Evolutionary conservation across 768 basidiomycete genomes (phyloP).

Genomic region (Termitomyces bulborhizus): DNA sequence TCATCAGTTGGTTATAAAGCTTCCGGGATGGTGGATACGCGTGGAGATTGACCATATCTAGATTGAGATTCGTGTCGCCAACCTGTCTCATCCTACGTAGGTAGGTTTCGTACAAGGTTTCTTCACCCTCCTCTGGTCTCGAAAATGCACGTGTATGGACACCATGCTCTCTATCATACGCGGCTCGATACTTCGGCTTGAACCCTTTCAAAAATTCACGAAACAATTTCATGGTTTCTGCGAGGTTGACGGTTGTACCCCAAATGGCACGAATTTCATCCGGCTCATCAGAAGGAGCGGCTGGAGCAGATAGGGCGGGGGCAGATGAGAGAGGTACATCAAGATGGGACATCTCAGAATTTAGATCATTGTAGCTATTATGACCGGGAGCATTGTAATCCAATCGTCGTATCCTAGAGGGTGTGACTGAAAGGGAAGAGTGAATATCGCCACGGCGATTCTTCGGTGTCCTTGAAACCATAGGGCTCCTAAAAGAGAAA

Average conservation of each 20-base stretch:
- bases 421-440: conserved; percentile 62
- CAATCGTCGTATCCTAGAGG: conserved; percentile 34
- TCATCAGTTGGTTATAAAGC: conserved; percentile 75
- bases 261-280: conserved; percentile 91
- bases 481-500: conserved; percentile 39
- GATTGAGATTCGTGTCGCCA: conserved; percentile 88
- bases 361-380: conserved; percentile 37
- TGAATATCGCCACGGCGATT: conserved; percentile 89
- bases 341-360: conserved; percentile 55
- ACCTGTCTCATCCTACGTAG: conserved; percentile 84
- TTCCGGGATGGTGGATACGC: conserved; percentile 84
- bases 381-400: conserved; percentile 16
- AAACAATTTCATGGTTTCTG: conserved; percentile 88
- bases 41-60: conserved; percentile 81
- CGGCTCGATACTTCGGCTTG: conserved; percentile 83
- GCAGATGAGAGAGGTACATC: conserved; percentile 53
- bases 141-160: conserved; percentile 42
- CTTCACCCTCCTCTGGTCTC: conserved; percentile 62
- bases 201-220: conserved; percentile 86
- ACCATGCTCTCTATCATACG: conserved; percentile 62
- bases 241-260: conserved; percentile 94
- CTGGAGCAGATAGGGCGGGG: conserved; percentile 52
- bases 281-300: conserved; percentile 60
- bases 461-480: conserved; percentile 50
- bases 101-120: conserved; percentile 72